Evolutionary conservation across 2,329 filamentous ascomycete species (phyloP).

Genomic region (Alternaria triticimaculans): DNA sequence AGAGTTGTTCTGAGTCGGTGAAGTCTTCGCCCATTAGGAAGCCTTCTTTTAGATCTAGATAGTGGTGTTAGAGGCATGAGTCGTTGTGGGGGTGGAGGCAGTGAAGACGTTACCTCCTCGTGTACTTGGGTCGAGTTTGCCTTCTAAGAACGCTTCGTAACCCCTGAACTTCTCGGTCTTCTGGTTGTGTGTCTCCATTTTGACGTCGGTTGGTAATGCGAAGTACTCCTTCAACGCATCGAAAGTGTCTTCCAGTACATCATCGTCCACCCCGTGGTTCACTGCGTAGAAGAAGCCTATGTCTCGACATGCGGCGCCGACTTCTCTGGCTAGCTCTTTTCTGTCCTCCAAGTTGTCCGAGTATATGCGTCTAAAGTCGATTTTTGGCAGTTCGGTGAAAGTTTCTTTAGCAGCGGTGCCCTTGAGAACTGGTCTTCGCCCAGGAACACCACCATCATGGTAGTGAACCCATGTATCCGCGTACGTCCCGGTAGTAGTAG

Average conservation of each 20-base stretch:
- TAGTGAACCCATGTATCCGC: constrained; percentile 35
- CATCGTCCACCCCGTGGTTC: constrained; percentile 39
- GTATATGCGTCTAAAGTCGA: constrained; percentile 40
- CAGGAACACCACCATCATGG: constrained; percentile 40
- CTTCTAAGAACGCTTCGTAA: constrained; percentile 47
- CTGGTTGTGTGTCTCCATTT: constrained; percentile 48
- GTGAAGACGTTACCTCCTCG: constrained; percentile 33
- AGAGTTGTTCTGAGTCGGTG: constrained; percentile 41
- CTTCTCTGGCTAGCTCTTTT: constrained; percentile 36
- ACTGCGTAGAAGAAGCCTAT: constrained; percentile 46
- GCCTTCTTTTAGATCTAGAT: constrained; percentile 43
- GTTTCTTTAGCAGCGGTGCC: constrained; percentile 33
- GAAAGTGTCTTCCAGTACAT: constrained; percentile 37
- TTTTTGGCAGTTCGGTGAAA: constrained; percentile 36
- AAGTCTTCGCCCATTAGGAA: constrained; percentile 47
- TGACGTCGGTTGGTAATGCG: constrained; percentile 36
- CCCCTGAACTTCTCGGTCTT: constrained; percentile 46
- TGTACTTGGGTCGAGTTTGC: constrained; percentile 44
- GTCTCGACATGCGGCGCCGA: constrained; percentile 42
- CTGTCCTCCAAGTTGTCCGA: constrained; percentile 32
- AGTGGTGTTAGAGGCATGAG: not conserved
- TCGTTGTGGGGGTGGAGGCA: not conserved
- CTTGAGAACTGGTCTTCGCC: constrained; percentile 33
- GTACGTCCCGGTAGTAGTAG: constrained; percentile 15
- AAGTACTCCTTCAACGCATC: constrained; percentile 41